These are phyloP conservation scores for Closterium sp. DNA, from an alignment of 139 green algal genomes.

Conservation along the genomic window DNA sequence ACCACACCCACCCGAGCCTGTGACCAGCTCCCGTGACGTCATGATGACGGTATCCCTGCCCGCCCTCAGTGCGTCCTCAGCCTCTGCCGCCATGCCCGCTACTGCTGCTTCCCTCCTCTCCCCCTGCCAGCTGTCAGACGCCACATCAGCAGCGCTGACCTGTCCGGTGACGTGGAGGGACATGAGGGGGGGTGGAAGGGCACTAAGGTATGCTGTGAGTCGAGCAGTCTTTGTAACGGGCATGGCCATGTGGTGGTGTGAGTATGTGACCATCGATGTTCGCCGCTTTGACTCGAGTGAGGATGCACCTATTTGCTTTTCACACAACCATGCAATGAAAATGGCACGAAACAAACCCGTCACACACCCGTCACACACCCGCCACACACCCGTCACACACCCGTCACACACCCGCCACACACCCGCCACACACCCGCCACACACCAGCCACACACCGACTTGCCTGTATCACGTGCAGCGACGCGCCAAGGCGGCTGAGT, in stretches of 20 bases:
- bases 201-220: neutral
- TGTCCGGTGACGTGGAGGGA: neutral
- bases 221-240: too few species aligned
- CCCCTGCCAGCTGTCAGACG: constrained; percentile 1
- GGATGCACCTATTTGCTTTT: too few species aligned
- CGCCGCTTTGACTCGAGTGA: too few species aligned
- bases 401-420: too few species aligned
- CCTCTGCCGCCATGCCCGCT: neutral
- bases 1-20: neutral
- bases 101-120: constrained; percentile 16
- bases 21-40: constrained; percentile 34
- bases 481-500: neutral
- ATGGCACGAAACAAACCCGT: too few species aligned
- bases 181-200: neutral
- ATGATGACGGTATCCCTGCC: constrained; percentile 22
- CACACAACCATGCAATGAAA: too few species aligned
- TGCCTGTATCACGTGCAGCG: neutral
- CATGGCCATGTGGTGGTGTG: too few species aligned
- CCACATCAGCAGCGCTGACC: constrained; percentile 14
- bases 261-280: too few species aligned
- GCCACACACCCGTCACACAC: too few species aligned
- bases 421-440: too few species aligned
- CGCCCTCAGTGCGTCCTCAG: neutral
- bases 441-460: neutral
- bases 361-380: too few species aligned